These are phyloP conservation scores for Daldinia sp. DNA, from an alignment of 2,329 filamentous ascomycete genomes.

Conservation along the genomic window DNA sequence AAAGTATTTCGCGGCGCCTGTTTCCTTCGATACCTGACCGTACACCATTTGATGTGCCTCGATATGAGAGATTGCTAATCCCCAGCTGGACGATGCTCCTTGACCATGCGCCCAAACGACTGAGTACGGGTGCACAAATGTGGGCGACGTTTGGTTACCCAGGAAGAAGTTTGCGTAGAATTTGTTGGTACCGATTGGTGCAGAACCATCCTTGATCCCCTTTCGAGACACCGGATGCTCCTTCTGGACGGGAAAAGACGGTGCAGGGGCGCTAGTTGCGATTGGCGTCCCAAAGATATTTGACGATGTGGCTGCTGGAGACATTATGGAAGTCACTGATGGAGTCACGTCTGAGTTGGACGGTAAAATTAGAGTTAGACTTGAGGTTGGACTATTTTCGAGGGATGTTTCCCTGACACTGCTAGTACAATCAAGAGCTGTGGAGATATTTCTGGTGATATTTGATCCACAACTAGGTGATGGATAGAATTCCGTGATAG, in stretches of 20 bases:
- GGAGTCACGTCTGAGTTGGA: conserved; percentile 25
- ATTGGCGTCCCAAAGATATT: conserved; percentile 67
- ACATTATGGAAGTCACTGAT: conserved; percentile 39
- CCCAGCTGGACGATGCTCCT: conserved; percentile 73
- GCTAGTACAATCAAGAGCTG: conserved; percentile 34
- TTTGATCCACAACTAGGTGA: conserved; percentile 42
- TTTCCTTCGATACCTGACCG: conserved; percentile 64
- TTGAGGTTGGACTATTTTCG: conserved; percentile 48
- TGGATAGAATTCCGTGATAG: conserved; percentile 40
- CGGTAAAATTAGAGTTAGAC: conserved; percentile 49
- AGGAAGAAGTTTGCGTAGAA: conserved; percentile 86
- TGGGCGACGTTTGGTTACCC: conserved; percentile 71
- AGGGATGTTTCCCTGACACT: conserved; percentile 40
- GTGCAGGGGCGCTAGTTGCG: conserved; percentile 59
- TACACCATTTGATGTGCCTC: conserved; percentile 73
- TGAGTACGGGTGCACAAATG: conserved; percentile 80
- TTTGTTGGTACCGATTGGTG: conserved; percentile 76
- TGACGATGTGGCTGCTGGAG: conserved; percentile 36
- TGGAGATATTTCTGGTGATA: conserved; percentile 48
- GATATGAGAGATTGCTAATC: conserved; percentile 78
- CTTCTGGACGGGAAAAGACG: conserved; percentile 54
- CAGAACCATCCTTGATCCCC: conserved; percentile 55
- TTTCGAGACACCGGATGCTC: conserved; percentile 67
- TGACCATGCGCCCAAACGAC: conserved; percentile 72
- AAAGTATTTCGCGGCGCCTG: conserved; percentile 74